Evolutionary conservation across 1,284 basidiomycete species (phyloP).

Genomic region (Ganoderma resinaceum): DNA sequence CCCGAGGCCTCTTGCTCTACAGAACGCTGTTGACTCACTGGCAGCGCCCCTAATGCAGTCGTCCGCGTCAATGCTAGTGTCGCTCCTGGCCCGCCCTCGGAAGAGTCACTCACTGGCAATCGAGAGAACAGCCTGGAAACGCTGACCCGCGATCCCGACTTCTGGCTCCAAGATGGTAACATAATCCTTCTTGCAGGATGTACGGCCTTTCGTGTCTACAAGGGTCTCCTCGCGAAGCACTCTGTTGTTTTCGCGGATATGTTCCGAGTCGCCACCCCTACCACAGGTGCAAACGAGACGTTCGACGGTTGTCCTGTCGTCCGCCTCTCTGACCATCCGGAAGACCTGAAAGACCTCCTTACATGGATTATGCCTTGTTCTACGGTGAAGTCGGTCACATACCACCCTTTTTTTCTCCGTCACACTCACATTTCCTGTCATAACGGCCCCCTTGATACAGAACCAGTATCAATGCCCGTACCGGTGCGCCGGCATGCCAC

Average conservation of each 20-base stretch:
- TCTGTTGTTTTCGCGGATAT: constrained; percentile 29
- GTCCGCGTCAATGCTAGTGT: no score
- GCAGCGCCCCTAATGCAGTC: no score
- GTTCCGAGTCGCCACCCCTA: constrained; percentile 27
- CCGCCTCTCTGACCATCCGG: constrained; percentile 21
- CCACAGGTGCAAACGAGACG: constrained; percentile 5
- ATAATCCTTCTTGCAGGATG: neutral
- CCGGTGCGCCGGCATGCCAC: no score
- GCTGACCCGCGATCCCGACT: neutral
- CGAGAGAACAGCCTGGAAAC: neutral
- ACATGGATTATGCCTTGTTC: neutral
- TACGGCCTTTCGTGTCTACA: constrained; percentile 25
- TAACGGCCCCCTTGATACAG: no score
- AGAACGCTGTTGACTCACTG: no score
- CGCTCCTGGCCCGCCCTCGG: no score
- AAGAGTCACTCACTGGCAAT: no score
- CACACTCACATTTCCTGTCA: neutral
- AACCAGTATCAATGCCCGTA: neutral
- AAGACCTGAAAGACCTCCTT: constrained; percentile 15
- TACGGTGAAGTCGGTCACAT: neutral
- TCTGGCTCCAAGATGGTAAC: constrained; percentile 1
- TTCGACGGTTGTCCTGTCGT: constrained; percentile 28
- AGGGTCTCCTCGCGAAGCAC: constrained; percentile 14
- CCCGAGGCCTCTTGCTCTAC: no score
- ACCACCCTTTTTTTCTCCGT: neutral